Evolutionary conservation across 768 basidiomycete species (phyloP), one percentile per base, ranked within the genome.

Genomic region (Boletales sp.): DNA sequence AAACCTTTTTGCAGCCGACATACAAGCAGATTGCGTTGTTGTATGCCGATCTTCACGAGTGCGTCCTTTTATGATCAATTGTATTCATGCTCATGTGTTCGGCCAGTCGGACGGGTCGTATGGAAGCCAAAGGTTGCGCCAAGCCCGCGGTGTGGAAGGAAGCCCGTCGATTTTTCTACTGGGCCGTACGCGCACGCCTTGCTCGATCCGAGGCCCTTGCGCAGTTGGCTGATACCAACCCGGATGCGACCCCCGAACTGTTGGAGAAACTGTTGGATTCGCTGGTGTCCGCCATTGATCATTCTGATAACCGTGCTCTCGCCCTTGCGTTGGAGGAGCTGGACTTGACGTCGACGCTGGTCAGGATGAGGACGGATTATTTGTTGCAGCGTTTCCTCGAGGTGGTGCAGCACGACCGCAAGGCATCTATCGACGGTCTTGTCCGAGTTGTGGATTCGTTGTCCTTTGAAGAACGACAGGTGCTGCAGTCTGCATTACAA

Each of bases 41-140:
- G 30, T 98, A 97, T 63, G 94, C 94, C 31, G 96, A 99, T 70
- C 84, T 96, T 55, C 96, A 95, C 63, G 94, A 96, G 90, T 93
- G 69, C 64, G 90, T 76, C 12, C 31, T 7, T 31, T 47, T 38
- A 48, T 31, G 25, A 12, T 45, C 41, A 17, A 4, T 21, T 4
- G 4, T 21, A 4, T 21, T 21, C 53, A 37, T 40, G 8, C 31
- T 53, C 32, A 56, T 32, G 48, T 35, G 36, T 54, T n/a, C 38
- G 48, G 51, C 50, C 62, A 95, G 94, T 70, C 91, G 94, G 42
- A 80, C 83, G 40, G 94, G 94, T 42, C 91, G 94, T 41, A 95
- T 96, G 94, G 91, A 96, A 71, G 94, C 94, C 25, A 97, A 97
- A 72, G 93, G 91, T 15, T 94, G 94, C 57, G 94, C 94, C 8